Base-by-base conservation (phyloP, 805 yeast genomes). In the Barnettozyma vustinii region DNA sequence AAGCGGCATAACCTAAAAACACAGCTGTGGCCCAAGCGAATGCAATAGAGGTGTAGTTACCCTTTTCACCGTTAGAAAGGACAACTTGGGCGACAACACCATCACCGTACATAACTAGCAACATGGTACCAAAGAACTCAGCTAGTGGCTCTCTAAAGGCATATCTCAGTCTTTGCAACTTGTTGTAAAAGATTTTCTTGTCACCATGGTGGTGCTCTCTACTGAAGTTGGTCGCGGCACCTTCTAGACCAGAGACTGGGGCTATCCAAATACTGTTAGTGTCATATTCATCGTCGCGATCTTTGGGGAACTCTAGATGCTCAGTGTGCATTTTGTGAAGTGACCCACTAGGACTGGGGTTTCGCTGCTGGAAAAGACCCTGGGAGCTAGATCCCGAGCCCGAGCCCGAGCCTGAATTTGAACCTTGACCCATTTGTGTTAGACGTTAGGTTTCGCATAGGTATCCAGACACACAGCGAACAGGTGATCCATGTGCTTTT, bases 11-110 rank as follows among this genome's bases (percentile, higher is more conserved):
- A 44, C 81, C 83, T 58, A 76, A 59, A 56, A 75, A 73, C 36
- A 74, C 79, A 1, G 78, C 82, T 35, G 75, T 65, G 41, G 79
- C 83, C 81, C 81, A 77, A n/a, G 73, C 68, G 37, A 76, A 56
- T 3, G 74, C 73, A 46, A 75, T 62, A 18, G 71, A 66, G 42
- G 69, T 69, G 49, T 68, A 72, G 44, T 67, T 66, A 55, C 80
- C 80, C 36, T 67, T 67, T 7, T 55, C 48, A 20, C 64, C 69
- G 3, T 56, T 45, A 10, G 76, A 74, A 5, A 73, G 50, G 35
- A 57, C 57, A 26, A 59, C 65, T 61, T 78, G 83, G 37, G 77
- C 74, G 42, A 70, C 72, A 33, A 72, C 74, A 40, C 79, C 78
- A 52, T 69, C 72, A 54, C 83, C 83, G 40, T 72, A 66, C 48